Evolutionary conservation across 164 flowering plant species (phyloP), one percentile per base, ranked within the genome.

Genomic region (Stephania cephalantha): DNA sequence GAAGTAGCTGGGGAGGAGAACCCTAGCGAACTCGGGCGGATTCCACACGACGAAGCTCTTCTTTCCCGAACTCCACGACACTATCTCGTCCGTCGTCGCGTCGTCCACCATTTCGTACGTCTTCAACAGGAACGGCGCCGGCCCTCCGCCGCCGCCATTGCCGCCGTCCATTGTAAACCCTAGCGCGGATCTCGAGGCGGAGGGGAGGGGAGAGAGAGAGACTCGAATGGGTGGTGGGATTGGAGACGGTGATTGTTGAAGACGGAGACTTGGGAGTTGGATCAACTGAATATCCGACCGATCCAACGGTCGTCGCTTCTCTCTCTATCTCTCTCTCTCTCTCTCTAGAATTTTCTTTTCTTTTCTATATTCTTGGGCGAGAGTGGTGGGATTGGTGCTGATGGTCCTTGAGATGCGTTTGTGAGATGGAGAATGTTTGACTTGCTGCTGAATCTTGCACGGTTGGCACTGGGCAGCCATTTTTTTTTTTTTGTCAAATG

Each of bases 71-170:
- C 91, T 90, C 97, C 97, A 92, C 7, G 97, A 92, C 6, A 92
- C 94, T 78, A 92, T 86, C 9, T 87, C 88, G 77, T 92, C 92
- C 3, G 97, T 90, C 17, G 84, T 69, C 0, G 88, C 79, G 74
- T 92, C 97, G 74, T 92, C 95, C 48, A 92, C 86, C 97, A 92
- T 92, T 12, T 92, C 97, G 73, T 92, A 92, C 3, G 97, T 92
- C 81, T 92, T 92, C 72, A 89, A 1, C 7, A 90, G 86, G 72
- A 92, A 92, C 77, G 97, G 97, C 71, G 97, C 95, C 63, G 97
- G 91, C 0, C 93, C 93, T 13, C 85, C 94, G 9, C 90, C 83
- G 25, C 78, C 46, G 52, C 70, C 78, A 4, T 75, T 55, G 8
- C 76, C 46, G 52, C 69, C 17, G 3, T 79, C 87, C 85, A 83